Base-by-base conservation (phyloP, 2,329 filamentous ascomycete genomes). In the Didymellaceae sp. region DNA sequence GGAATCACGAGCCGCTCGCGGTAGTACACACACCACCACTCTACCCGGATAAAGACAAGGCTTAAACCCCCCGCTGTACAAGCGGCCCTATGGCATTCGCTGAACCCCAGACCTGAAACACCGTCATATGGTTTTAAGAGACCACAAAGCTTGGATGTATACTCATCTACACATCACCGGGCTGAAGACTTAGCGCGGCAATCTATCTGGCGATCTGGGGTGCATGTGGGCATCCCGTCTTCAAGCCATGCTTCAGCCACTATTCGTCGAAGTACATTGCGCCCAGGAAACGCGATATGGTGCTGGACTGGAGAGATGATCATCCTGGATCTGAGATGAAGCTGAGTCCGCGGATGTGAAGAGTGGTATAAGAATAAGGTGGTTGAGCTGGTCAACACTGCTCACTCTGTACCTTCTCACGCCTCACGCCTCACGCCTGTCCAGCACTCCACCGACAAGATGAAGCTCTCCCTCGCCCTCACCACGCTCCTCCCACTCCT, bases 401-500 rank as follows among this genome's bases (percentile, higher is more conserved):
- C 18, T 22, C 26, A 18, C 6, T 11, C 20, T 3, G 5, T 7
- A 34, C 8, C 4, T n/a, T n/a, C n/a, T n/a, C n/a, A n/a, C n/a
- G n/a, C n/a, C n/a, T n/a, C n/a, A n/a, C n/a, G n/a, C n/a, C n/a
- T n/a, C n/a, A n/a, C n/a, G n/a, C n/a, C n/a, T n/a, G n/a, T n/a
- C n/a, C n/a, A 11, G 6, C 10, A 5, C 6, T 21, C 24, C 6
- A 28, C 8, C 33, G 13, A 14, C 60, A 60, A 9, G 22, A 72
- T 72, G 69, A 72, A 61, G 61, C 55, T 69, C 57, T 41, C 66
- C 59, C 45, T 60, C 18, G 45, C 54, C 20, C 51, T 63, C 26
- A 41, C 62, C 28, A 56, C 66, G 14, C 54, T 70, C 21, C 61
- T 72, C 7, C 67, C 72, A 41, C 61, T 63, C 31, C 65, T 73